Base-by-base conservation (phyloP, 768 basidiomycete genomes). In the Naematelia encephala region DNA sequence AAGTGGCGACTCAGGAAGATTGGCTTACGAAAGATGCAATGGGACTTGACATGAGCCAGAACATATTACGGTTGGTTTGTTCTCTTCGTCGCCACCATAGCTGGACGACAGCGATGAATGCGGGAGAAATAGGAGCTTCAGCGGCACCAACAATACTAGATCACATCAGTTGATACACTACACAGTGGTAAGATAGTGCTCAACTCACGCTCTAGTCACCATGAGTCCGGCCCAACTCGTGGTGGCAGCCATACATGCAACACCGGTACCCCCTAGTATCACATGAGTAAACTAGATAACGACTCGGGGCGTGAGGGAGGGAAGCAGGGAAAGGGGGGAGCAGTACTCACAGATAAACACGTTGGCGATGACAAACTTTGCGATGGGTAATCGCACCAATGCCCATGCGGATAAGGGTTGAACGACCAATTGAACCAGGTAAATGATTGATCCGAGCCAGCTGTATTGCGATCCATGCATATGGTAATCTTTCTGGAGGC, bases 51-150 rank as follows among this genome's bases (percentile, higher is more conserved):
- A 49, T 25, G n/a, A 62, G 58, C 57, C 58, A 68, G 19, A 59
- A 39, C 8, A 56, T 50, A 5, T 49, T 65, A 0, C 67, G 60
- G 34, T 56, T 58, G 1, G 57, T 54, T 49, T 68, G 67, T 46
- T 68, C 67, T 13, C 60, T 19, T 21, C 64, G 56, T 34, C 56
- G 30, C 50, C 56, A 65, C 64, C 64, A 65, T 34, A 65, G 34
- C 44, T 58, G 56, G 12, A 80, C 81, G 43, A 82, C 42, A 5
- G 46, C 29, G 43, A 82, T 80, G 66, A 82, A 82, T 51, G 77
- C 77, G 13, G 80, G 81, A 34, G 80, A 79, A 26, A 82, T 79
- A 1, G 80, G 79, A 26, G 51, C 60, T 53, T 62, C 59, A 47
- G 53, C 45, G 5, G 80, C 80, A 57, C 81, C 80, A 13, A 71